Percentiles rank a stretch among this genome's conserved stretches.
Evolutionary conservation across 768 basidiomycete species (phyloP).

Genomic region (Pulveroboletus sp.): DNA sequence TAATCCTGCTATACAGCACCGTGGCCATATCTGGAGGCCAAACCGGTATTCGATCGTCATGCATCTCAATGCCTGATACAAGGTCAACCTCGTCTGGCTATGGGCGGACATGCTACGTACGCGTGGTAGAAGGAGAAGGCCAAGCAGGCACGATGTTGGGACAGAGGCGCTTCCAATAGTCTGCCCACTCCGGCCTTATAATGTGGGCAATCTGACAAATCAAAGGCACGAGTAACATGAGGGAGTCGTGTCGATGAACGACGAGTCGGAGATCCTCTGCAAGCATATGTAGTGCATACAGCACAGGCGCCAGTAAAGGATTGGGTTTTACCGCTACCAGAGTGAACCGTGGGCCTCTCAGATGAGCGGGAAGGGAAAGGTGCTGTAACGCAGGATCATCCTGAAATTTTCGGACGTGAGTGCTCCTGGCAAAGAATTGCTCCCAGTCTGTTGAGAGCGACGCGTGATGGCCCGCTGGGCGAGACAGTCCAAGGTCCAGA

Average conservation of each 20-base stretch:
- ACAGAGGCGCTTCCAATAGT: conserved; percentile 85
- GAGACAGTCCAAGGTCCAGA: conserved; percentile 38
- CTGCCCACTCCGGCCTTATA: conserved; percentile 81
- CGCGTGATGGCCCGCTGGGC: conserved; percentile 11
- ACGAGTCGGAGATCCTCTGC: conserved; percentile 65
- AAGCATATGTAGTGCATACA: conserved; percentile 76
- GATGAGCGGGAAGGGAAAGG: conserved; percentile 36
- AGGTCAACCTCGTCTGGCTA: conserved; percentile 7
- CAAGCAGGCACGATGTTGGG: conserved; percentile 58
- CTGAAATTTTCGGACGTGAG: conserved; percentile 43
- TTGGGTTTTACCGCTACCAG: conserved; percentile 34
- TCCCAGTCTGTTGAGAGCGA: conserved; percentile 41
- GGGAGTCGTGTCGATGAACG: conserved; percentile 49
- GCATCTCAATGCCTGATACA: conserved; percentile 36
- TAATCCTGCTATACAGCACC: conserved; percentile 52
- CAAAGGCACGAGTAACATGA: conserved; percentile 55
- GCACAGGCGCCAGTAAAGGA: conserved; percentile 48
- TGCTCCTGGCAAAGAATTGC: conserved; percentile 37
- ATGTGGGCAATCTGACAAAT: conserved; percentile 58
- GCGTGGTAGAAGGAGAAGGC: conserved; percentile 44
- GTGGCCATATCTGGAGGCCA: conserved; percentile 77
- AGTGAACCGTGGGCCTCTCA: conserved; percentile 25
- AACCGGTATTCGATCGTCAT: conserved; percentile 69
- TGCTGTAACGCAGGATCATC: conserved; percentile 56
- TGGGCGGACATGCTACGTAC: conserved; percentile 5